Conservation (phyloP, 768 basidiomycete genomes). For the Multifurca ochricompacta region DNA sequence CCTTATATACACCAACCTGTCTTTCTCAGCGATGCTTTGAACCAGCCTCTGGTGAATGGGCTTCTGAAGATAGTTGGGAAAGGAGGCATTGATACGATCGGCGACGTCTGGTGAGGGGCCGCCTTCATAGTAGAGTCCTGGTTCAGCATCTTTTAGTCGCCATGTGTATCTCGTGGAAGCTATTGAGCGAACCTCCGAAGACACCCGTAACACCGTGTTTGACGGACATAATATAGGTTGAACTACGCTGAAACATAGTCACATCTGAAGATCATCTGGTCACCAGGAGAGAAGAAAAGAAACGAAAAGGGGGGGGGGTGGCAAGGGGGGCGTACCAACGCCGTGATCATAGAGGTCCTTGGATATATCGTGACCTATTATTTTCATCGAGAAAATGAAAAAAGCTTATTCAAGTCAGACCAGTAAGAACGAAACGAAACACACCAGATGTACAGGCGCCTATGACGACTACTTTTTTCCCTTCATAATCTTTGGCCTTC, state of each 20-base stretch:
- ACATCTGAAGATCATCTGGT: slow-evolving; percentile 16
- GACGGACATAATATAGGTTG: slow-evolving; percentile 31
- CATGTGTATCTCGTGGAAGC: background rate
- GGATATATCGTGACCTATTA: slow-evolving; percentile 28
- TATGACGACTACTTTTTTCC: slow-evolving; percentile 36
- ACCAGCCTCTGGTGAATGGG: slow-evolving; percentile 32
- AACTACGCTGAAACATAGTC: slow-evolving; percentile 28
- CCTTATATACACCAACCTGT: slow-evolving; percentile 33
- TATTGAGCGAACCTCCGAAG: slow-evolving; percentile 9
- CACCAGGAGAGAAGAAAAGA: background rate
- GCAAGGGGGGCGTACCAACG: slow-evolving; percentile 16
- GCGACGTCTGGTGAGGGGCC: slow-evolving; percentile 37
- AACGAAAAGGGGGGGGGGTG: background rate
- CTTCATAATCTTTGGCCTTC: slow-evolving; percentile 26
- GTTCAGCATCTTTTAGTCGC: background rate
- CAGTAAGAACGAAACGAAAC: slow-evolving; percentile 10
- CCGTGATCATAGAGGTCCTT: slow-evolving; percentile 27
- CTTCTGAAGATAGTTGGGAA: slow-evolving; percentile 21
- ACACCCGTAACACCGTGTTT: slow-evolving; percentile 20
- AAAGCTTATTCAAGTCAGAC: background rate
- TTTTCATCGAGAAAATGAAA: background rate
- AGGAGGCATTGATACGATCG: slow-evolving; percentile 44
- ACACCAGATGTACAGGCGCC: slow-evolving; percentile 30
- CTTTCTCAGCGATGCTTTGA: slow-evolving; percentile 42
- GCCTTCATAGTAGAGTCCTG: slow-evolving; percentile 17